Evolutionary conservation across 1,284 basidiomycete genomes (phyloP), one percentile per base, ranked within the genome.

Genomic region (Inonotus hispidus): DNA sequence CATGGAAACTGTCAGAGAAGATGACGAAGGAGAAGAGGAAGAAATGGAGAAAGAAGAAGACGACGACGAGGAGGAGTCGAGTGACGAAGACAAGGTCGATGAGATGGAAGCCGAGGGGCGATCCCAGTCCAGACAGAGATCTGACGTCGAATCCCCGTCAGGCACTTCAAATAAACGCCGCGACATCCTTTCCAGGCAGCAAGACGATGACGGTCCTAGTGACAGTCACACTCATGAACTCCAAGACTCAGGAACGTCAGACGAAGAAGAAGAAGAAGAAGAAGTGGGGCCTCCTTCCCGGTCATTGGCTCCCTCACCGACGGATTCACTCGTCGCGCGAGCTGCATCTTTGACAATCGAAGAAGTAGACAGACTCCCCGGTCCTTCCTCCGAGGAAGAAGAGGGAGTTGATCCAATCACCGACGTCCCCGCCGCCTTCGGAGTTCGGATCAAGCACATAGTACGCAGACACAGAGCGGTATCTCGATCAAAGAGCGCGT

Each of bases 1-100:
- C 67, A 83, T 85, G 81, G 79, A 90, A 72, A 79, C 81, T 62
- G 79, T 87, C 61, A 75, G 78, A 65, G 75, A 74, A 47, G 70
- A 71, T 47, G 73, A 73, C 4, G 68, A 67, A n/a, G 66, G 65
- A 41, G 66, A 67, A 16, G 75, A 75, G 55, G 74, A 74, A 8
- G 70, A 72, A 25, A 73, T 70, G 37, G 71, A 71, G 13, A 70
- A 71, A 14, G 72, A 72, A 11, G 70, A 71, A 14, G 72, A 72
- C 6, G 70, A 73, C 14, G 71, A 72, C 8, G 70, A 73, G 13
- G 71, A 73, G 23, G 71, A 71, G 37, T 62, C 57, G 8, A 74
- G 69, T 19, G 71, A 71, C 7, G 69, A 67, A 29, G 69, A 71
- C 7, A 71, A 70, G 32, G 45, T 16, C 23, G 47, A 29, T 25